These are phyloP conservation scores for Clitoria ternatea DNA, from an alignment of 306 rosid genomes.

Conservation along the genomic window DNA sequence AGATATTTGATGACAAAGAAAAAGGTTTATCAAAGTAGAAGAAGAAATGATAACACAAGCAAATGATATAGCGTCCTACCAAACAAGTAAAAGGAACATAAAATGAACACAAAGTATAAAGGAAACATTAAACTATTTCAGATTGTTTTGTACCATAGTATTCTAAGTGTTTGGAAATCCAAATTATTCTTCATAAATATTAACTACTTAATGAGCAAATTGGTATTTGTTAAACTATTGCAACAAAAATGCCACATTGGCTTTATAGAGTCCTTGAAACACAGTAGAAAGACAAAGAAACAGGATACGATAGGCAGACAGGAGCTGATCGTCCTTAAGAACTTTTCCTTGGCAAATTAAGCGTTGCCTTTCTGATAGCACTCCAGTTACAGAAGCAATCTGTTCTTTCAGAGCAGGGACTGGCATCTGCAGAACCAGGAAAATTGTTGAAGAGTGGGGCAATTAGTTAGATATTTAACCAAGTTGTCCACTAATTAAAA, in stretches of 20 bases:
- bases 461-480: conserved; percentile 2
- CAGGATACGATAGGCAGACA: conserved; percentile 58
- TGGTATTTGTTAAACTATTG: background rate
- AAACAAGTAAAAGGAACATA: background rate
- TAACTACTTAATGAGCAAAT: conserved; percentile 5
- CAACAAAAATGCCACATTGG: conserved; percentile 3
- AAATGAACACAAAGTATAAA: background rate
- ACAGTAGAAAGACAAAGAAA: conserved; percentile 20
- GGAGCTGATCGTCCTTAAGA: conserved; percentile 52
- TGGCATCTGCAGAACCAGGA: conserved; percentile 69
- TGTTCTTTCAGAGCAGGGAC: conserved; percentile 58
- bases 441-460: background rate
- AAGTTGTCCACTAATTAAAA: background rate
- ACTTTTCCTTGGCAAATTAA: conserved; percentile 53
- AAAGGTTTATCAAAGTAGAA: background rate
- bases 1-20: background rate
- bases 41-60: background rate
- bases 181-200: conserved; percentile 14
- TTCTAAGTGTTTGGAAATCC: background rate
- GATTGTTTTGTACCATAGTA: background rate
- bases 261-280: conserved; percentile 13
- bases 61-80: conserved; percentile 2
- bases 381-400: conserved; percentile 56
- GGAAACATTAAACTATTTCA: background rate
- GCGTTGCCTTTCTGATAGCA: conserved; percentile 47